Evolutionary conservation across 768 basidiomycete species (phyloP), one percentile per base, ranked within the genome.

Genomic region (Phylloporus rhodoxanthus): DNA sequence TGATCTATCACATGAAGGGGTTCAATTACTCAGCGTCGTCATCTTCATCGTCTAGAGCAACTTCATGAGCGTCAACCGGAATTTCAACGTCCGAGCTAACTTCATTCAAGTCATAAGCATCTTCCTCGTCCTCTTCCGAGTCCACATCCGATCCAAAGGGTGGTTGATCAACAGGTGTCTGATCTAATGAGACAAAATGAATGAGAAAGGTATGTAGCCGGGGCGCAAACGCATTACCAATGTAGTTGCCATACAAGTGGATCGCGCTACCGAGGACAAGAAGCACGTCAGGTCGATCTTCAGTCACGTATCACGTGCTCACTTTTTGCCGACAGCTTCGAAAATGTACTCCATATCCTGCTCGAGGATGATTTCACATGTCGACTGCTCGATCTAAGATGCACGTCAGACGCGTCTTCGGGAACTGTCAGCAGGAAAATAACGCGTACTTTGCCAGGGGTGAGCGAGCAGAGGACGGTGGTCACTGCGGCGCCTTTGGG

Each of bases 31-130:
- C 76, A 13, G 60, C 64, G 19, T 70, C 68, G 14, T 68, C 68
- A 6, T 68, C 70, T 23, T 68, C 69, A 15, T 72, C 77, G 50
- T 80, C 81, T 30, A 85, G 53, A 13, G 79, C 82, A 47, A 80
- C 55, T 23, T 84, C 85, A 32, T 76, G 76, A 1, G 74, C 73
- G 55, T 85, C 74, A 59, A 91, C 75, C 60, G 91, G 75, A 59
- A 91, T 74, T 62, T 91, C 88, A 34, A 90, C 87, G 59, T 92
- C 91, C 6, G 85, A 90, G 69, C 84, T 85, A 46, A 91, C 83
- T 50, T 87, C 85, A 33, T 75, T 77, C n/a, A 88, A 75, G 57
- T 82, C 76, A 53, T 77, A 85, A 0, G 56, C 63, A 1, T 70
- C 81, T 43, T 80, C 82, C 37, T 85, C 78, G 2, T 63, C 64